Evolutionary conservation across 306 rosid species (phyloP).

Genomic region (Macrotyloma uniflorum): DNA sequence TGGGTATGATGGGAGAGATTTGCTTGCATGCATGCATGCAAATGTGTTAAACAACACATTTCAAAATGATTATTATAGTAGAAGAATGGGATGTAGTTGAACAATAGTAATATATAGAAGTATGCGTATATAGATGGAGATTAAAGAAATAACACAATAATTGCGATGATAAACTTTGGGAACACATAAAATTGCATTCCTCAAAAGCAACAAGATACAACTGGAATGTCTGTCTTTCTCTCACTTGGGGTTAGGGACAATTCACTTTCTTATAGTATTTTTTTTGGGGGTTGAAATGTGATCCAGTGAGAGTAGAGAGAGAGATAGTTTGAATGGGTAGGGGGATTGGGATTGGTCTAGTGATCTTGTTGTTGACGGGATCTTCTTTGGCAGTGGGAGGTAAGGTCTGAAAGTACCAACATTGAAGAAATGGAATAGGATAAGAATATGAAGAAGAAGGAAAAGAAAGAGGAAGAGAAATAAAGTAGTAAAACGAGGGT

Average conservation of each 20-base stretch:
- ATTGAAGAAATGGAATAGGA: conserved; percentile 33
- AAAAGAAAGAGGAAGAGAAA: conserved; percentile 11
- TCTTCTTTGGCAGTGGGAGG: conserved; percentile 48
- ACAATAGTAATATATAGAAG: neutral
- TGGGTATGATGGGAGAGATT: conserved; percentile 57
- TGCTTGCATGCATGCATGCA: conserved; percentile 85
- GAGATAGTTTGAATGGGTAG: conserved; percentile 39
- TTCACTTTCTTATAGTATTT: neutral
- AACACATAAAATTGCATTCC: conserved; percentile 58
- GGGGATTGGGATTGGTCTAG: conserved; percentile 64
- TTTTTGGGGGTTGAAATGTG: conserved; percentile 26
- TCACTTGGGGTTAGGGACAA: conserved; percentile 52
- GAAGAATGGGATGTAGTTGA: neutral
- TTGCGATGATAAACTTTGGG: conserved; percentile 66
- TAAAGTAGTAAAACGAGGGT: conserved; percentile 38
- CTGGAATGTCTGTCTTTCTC: conserved; percentile 93
- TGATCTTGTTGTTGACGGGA: conserved; percentile 71
- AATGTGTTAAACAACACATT: conserved; percentile 39
- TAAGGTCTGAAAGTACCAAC: conserved; percentile 49
- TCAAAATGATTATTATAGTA: neutral
- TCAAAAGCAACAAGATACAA: conserved; percentile 97
- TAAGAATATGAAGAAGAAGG: conserved; percentile 10
- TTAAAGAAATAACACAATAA: conserved; percentile 37
- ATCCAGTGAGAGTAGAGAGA: conserved; percentile 36
- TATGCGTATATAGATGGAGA: neutral